phyloP scores from a whole-genome alignment of 2,329 filamentous ascomycete species.

The Pezicula carpinea region DNA sequence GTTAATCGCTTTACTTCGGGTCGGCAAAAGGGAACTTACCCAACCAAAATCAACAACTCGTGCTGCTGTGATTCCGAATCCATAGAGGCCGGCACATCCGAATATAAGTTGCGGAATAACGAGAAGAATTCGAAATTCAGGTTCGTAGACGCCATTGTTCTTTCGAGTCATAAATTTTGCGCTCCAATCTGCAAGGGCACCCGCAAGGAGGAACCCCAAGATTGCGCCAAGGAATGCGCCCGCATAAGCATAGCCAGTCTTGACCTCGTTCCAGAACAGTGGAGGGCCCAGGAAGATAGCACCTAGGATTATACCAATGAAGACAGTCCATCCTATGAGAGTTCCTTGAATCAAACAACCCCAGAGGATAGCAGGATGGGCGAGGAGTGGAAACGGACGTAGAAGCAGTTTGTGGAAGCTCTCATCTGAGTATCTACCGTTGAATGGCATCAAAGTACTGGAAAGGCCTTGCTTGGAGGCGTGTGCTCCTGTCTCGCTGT shows the following conservation, averaged over 20 bases:
- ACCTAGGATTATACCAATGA: constrained; percentile 81
- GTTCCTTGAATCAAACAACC: constrained; percentile 75
- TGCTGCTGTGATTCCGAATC: constrained; percentile 71
- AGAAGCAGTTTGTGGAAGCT: constrained; percentile 58
- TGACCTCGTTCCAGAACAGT: constrained; percentile 74
- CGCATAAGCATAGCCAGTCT: constrained; percentile 83
- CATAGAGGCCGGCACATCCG: constrained; percentile 74
- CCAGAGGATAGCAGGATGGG: constrained; percentile 85
- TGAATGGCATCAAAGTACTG: constrained; percentile 65
- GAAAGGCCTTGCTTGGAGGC: constrained; percentile 49
- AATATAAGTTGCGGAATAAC: constrained; percentile 78
- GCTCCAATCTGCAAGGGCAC: constrained; percentile 67
- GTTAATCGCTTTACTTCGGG: constrained; percentile 75
- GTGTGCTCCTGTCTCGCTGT: constrained; percentile 1
- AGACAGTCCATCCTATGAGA: constrained; percentile 92
- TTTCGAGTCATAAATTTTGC: constrained; percentile 64
- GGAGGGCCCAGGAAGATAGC: constrained; percentile 77
- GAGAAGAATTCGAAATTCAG: constrained; percentile 81
- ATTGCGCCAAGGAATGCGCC: constrained; percentile 82
- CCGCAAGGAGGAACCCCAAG: constrained; percentile 71
- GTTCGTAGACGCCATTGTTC: constrained; percentile 83
- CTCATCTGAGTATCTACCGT: constrained; percentile 77
- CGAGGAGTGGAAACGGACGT: constrained; percentile 77
- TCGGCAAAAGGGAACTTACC: constrained; percentile 65
- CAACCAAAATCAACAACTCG: constrained; percentile 63